A percentile compares a stretch with the other conserved stretches of the same genome.
Conservation (phyloP, 805 yeast genomes). For the Yarrowia deformans region DNA sequence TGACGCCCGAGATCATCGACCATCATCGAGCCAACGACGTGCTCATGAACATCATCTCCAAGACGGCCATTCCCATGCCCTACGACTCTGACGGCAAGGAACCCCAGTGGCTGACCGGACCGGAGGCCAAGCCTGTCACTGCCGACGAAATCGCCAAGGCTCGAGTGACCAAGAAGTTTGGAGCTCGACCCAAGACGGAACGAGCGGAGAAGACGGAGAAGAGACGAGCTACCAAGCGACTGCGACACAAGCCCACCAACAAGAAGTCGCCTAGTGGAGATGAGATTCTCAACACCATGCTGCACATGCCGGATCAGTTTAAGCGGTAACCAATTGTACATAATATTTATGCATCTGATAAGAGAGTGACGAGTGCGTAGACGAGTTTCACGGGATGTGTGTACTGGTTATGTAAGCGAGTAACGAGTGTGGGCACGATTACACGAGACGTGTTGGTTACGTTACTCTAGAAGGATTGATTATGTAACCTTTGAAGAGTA, state of each 20-base stretch:
- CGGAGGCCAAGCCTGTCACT: constrained; percentile 10
- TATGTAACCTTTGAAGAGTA: no score
- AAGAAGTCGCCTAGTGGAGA: neutral
- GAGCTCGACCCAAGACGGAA: constrained; percentile 27
- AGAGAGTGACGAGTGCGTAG: no score
- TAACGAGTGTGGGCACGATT: no score
- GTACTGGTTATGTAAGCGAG: no score
- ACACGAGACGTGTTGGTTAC: no score
- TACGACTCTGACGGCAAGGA: constrained; percentile 30
- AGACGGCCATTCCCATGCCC: constrained; percentile 38
- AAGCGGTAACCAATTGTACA: neutral
- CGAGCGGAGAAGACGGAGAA: neutral
- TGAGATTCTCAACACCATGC: constrained; percentile 26
- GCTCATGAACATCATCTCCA: constrained; percentile 38
- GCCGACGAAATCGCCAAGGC: constrained; percentile 23
- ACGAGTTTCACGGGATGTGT: no score
- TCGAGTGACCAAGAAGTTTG: constrained; percentile 29
- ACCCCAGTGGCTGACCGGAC: constrained; percentile 32
- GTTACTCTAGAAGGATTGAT: no score
- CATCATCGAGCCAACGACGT: constrained; percentile 23
- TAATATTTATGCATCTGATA: neutral
- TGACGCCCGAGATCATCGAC: constrained; percentile 29
- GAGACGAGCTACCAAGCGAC: constrained; percentile 23
- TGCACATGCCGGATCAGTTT: constrained; percentile 26
- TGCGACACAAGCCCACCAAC: constrained; percentile 16